Evolutionary conservation across 192 early-diverging fungal species (phyloP).

Genomic region (Bifiguratus adelaidae): DNA sequence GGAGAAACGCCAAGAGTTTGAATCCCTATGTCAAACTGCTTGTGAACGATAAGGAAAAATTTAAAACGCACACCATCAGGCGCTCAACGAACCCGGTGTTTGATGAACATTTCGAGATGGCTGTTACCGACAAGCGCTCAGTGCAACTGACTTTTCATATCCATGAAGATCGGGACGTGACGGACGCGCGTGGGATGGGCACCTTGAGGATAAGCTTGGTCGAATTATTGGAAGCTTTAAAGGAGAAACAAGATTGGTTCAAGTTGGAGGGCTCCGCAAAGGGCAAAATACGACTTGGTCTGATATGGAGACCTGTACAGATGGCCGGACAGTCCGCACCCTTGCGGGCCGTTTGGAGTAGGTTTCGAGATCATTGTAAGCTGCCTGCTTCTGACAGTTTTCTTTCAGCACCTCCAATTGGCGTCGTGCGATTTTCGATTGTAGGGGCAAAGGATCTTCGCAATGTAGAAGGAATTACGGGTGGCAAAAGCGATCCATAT

Average conservation of each 20-base stretch:
- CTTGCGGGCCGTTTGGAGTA: slow-evolving; percentile 40
- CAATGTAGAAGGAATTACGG: not conserved
- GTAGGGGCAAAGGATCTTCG: slow-evolving; percentile 45
- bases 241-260: slow-evolving; percentile 33
- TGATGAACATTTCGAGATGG: slow-evolving; percentile 55
- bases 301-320: slow-evolving; percentile 68
- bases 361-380: no score
- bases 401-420: slow-evolving; percentile 46
- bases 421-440: slow-evolving; percentile 67
- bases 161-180: slow-evolving; percentile 33
- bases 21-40: slow-evolving; percentile 33
- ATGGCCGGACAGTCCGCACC: no score
- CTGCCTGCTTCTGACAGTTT: not conserved
- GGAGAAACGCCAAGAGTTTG: slow-evolving; percentile 8
- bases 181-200: slow-evolving; percentile 29
- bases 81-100: slow-evolving; percentile 61
- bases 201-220: slow-evolving; percentile 18
- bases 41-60: slow-evolving; percentile 26
- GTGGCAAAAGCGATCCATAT: slow-evolving; percentile 9
- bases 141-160: slow-evolving; percentile 48
- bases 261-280: slow-evolving; percentile 20
- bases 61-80: slow-evolving; percentile 46
- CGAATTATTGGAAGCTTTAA: slow-evolving; percentile 15
- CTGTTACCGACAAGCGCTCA: slow-evolving; percentile 52
- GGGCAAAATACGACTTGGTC: slow-evolving; percentile 26